phyloP scores from a whole-genome alignment of 192 early-diverging fungal species.

The Coemansia sp. region DNA sequence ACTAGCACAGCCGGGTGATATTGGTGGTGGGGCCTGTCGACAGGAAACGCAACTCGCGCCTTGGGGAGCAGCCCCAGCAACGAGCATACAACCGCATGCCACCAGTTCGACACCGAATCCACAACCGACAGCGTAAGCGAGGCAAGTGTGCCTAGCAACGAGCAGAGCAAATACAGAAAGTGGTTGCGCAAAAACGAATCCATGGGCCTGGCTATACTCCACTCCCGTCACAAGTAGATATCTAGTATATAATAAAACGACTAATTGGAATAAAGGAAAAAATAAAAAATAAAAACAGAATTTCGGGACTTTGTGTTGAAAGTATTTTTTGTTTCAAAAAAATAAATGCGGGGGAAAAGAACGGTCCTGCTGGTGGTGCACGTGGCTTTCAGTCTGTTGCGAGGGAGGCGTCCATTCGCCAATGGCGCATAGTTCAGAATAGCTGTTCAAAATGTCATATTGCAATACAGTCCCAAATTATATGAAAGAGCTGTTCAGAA shows the following conservation, averaged over 20 bases:
- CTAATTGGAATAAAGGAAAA: too few relatives aligned
- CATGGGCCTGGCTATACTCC: conserved; percentile 1
- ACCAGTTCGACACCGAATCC: conserved; percentile 50
- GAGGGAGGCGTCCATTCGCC: too few relatives aligned
- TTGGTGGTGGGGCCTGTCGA: conserved; percentile 18
- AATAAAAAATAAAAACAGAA: too few relatives aligned
- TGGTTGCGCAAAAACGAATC: conserved; percentile 55
- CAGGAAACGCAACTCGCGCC: conserved; percentile 38
- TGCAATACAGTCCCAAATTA: too few relatives aligned
- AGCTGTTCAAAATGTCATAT: too few relatives aligned
- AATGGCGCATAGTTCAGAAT: too few relatives aligned
- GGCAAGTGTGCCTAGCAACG: conserved; percentile 32
- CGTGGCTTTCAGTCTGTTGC: background rate
- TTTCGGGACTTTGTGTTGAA: too few relatives aligned
- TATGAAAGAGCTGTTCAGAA: background rate
- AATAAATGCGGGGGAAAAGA: too few relatives aligned
- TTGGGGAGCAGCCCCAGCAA: conserved; percentile 50
- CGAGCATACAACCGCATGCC: conserved; percentile 42
- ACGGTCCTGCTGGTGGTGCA: too few relatives aligned
- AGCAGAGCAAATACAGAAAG: conserved; percentile 47
- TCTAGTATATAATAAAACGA: too few relatives aligned
- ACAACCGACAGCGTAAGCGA: conserved; percentile 34
- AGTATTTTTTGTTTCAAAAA: too few relatives aligned
- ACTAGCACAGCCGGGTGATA: conserved; percentile 54
- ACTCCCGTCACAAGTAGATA: too few relatives aligned